Evolutionary conservation across 202 grass and related monocot species (phyloP), one percentile per base, ranked within the genome.

Genomic region (Bolboschoenoplectus hybrid): DNA sequence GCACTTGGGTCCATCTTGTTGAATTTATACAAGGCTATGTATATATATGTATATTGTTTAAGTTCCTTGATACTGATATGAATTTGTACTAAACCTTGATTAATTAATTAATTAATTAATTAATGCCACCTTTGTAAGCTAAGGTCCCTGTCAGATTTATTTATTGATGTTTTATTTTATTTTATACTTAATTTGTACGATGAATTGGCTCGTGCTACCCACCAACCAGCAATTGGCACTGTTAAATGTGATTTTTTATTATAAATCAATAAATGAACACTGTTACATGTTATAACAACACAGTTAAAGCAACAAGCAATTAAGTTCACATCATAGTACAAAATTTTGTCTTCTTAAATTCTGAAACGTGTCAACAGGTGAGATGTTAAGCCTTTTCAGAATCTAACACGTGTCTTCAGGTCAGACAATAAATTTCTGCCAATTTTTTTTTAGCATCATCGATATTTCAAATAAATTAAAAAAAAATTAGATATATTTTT

Each of bases 211-310:
- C 39, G 32, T 78, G 74, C 74, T 78, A 34, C 73, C 73, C 20
- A 77, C 73, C 73, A 77, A 77, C 73, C 49, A 55, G 73, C 73
- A 77, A 6, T 32, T 36, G 72, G 5, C 73, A 20, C 14, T 8
- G 26, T 55, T 77, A 55, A 77, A 55, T 55, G 73, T 2, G 26
- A 77, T 77, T 76, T 10, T 38, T 8, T 3, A 77, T 55, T 7
- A 51, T 74, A 74, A 74, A 74, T 49, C 7, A 74, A 51, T 74
- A 74, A 74, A 74, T 49, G 17, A 74, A 44, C 20, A 52, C 72
- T 77, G 73, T 55, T 76, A 76, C 73, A 53, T 6, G 20, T 76
- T 53, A 35, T 0, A 76, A 76, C 39, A 19, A 8, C 73, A 53
- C 3, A 11, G 20, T 52, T 52, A 34, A 74, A 46, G 71, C 19